Evolutionary conservation across 306 rosid genomes (phyloP).

Genomic region (Mimosa bimucronata): DNA sequence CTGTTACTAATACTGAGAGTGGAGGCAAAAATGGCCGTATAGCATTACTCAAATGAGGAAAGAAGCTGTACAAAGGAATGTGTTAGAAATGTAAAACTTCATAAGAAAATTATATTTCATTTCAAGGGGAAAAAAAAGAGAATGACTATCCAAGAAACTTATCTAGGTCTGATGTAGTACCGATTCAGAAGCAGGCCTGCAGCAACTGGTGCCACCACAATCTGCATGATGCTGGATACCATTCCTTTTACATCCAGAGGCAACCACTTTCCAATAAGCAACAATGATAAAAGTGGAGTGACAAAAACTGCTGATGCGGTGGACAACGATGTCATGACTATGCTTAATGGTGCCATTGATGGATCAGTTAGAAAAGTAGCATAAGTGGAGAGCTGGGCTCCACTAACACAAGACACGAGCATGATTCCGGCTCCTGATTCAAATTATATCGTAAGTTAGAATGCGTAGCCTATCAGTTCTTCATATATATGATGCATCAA

Average conservation of each 20-base stretch:
- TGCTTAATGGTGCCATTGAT: slow-evolving; percentile 86
- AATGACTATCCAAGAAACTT: slow-evolving; percentile 26
- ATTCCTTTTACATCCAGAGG: slow-evolving; percentile 97
- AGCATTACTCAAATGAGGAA: slow-evolving; percentile 67
- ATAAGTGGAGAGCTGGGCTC: slow-evolving; percentile 94
- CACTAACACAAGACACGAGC: slow-evolving; percentile 93
- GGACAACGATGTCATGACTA: slow-evolving; percentile 93
- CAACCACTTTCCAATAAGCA: slow-evolving; percentile 92
- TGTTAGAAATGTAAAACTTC: slow-evolving; percentile 23
- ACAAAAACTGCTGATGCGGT: slow-evolving; percentile 90
- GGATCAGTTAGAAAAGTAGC: slow-evolving; percentile 93
- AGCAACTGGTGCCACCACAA: slow-evolving; percentile 84
- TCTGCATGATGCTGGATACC: slow-evolving; percentile 89
- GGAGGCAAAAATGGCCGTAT: slow-evolving; percentile 88
- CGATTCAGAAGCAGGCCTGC: slow-evolving; percentile 86
- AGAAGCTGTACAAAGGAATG: slow-evolving; percentile 61
- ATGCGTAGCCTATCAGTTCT: slow-evolving; percentile 9
- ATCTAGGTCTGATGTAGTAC: slow-evolving; percentile 42
- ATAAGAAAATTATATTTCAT: slow-evolving; percentile 11
- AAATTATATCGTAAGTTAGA: slow-evolving; percentile 47
- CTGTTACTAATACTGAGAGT: slow-evolving; percentile 78
- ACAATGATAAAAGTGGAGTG: slow-evolving; percentile 78
- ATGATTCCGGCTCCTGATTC: slow-evolving; percentile 90
- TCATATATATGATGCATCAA: slow-evolving; percentile 35
- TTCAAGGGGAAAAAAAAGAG: neutral